Base-by-base conservation (phyloP, 164 flowering plant genomes). In the Tetracentron sinense region DNA sequence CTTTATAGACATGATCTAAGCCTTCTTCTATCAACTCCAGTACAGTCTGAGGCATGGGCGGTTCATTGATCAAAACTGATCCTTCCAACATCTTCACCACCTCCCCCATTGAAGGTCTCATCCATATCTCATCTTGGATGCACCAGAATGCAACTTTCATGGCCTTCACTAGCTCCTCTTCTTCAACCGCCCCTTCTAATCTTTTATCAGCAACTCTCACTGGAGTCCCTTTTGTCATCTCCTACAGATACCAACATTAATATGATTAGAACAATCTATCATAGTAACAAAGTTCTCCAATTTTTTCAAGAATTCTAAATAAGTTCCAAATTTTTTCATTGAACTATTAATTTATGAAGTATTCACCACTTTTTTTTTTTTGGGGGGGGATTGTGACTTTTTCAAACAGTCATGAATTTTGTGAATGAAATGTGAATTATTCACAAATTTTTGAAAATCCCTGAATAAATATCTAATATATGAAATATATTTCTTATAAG, bases 71-170 rank as follows among this genome's bases (percentile, higher is more conserved):
- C 6, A 80, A 86, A 6, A 78, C 66, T 22, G 96, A 78, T 21
- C 96, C 96, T 77, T 94, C 98, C 72, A 91, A 67, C 90, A 94
- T 91, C 76, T 79, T 87, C 74, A 89, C 91, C 60, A 89, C 92
- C 56, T 90, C 89, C 8, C 98, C 93, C 97, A 94, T 94, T 31
- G 97, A 74, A 15, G 97, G 98, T 61, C 97, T 82, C 86, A 74
- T 71, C 61, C 55, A 64, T 1, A 85, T 80, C 64, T 89, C 96
- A 54, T 94, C 97, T 60, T 94, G 98, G 47, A 94, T 89, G 83
- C 98, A 94, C 98, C 98, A 94, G 25, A 94, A 89, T 0, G 83
- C 97, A 15, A 80, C 89, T 69, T 76, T 79, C 46, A 94, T 19
- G 0, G 95, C 92, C 67, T 89, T 82, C 42, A 42, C 56, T 0